Evolutionary conservation across 1,284 basidiomycete species (phyloP), one percentile per base, ranked within the genome.

Genomic region (Sanghuangporus sanghuang): DNA sequence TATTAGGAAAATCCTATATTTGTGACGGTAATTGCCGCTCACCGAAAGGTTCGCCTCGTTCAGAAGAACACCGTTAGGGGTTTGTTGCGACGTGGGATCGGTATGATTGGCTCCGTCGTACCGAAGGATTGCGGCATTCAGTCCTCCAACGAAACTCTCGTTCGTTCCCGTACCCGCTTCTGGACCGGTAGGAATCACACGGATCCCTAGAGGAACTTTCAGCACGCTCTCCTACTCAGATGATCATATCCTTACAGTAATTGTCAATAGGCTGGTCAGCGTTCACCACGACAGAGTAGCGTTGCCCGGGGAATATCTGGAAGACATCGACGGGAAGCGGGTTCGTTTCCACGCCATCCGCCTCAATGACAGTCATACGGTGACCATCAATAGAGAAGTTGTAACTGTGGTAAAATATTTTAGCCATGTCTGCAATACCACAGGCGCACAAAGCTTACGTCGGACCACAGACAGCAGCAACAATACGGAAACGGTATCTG

Each of bases 391-490:
- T 68, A 4, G 68, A 64, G 40, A 68, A 62, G 27, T 57, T 64
- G 27, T 52, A 63, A 6, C 62, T 63, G 32, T 55, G 9, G 16
- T 7, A n/a, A 54, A 36, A 23, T 1, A 46, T 9, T 9, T 58
- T 21, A 0, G 69, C 74, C 16, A 54, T 14, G 32, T 49, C 9
- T 49, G 23, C 18, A 36, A 46, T n/a, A 54, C 16, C 11, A 32
- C 38, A 76, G 61, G 6, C 49, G 60, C 62, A 59, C 68, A 61
- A 71, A 11, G 27, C 64, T 46, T 61, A 76, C 57, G 74, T 73
- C 2, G 79, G 73, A 62, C 78, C 76, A 69, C 81, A 82, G 12
- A 74, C 70, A 46, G 77, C 72, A 52, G 70, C 70, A 23, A 81
- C 67, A 32, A 83, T 57, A n/a, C 80, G 74, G 62, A 83, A 70